Evolutionary conservation across 495 filamentous ascomycete species (phyloP).

Genomic region (Neurospora sp.): DNA sequence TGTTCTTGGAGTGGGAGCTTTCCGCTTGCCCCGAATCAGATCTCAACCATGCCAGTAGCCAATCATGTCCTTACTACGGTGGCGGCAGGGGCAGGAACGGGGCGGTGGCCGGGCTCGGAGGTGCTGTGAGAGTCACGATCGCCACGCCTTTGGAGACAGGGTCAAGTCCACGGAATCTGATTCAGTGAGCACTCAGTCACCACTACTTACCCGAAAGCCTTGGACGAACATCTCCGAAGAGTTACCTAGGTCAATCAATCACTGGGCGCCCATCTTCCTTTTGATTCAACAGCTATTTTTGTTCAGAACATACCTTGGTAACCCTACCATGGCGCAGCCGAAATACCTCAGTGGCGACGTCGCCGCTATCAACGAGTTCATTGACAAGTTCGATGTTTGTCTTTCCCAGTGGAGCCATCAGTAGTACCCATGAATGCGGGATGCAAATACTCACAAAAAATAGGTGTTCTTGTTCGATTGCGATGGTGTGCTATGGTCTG

Average conservation of each 20-base stretch:
- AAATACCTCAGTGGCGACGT: slow-evolving; percentile 75
- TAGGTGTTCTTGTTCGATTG: slow-evolving; percentile 95
- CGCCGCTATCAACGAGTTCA: slow-evolving; percentile 63
- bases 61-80: neutral
- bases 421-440: neutral
- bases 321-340: slow-evolving; percentile 28
- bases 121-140: neutral
- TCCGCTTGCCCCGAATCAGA: neutral
- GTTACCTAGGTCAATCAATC: neutral
- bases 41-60: neutral
- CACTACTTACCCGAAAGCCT: neutral
- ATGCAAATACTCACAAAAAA: neutral
- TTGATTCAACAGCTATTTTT: neutral
- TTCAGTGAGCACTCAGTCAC: neutral
- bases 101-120: neutral
- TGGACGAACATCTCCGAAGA: neutral
- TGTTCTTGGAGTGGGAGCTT: neutral
- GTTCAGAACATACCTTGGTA: neutral
- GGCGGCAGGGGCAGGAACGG: neutral
- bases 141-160: neutral
- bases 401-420: slow-evolving; percentile 5
- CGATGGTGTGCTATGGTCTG: slow-evolving; percentile 96
- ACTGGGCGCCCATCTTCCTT: neutral
- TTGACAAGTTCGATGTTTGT: slow-evolving; percentile 86
- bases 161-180: neutral